Conservation (phyloP, 768 basidiomycete species). For the Wakefieldia striispora region DNA sequence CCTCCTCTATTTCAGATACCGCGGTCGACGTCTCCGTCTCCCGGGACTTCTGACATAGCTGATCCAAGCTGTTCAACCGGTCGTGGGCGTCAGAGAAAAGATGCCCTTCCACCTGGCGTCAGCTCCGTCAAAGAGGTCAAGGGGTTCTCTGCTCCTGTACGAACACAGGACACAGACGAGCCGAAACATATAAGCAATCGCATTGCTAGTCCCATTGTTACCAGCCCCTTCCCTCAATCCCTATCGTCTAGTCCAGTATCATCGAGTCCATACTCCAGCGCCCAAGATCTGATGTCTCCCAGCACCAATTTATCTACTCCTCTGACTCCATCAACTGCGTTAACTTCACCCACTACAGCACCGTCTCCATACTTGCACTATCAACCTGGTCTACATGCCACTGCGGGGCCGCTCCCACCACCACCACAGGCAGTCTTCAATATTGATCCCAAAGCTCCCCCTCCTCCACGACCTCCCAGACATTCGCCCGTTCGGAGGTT, state of each 20-base stretch:
- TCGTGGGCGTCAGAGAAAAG: constrained; percentile 31
- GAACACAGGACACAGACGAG: constrained; percentile 64
- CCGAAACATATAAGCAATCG: constrained; percentile 56
- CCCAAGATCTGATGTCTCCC: constrained; percentile 30
- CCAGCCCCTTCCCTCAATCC: constrained; percentile 42
- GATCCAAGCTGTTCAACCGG: constrained; percentile 31
- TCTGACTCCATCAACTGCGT: constrained; percentile 23
- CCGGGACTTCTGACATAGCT: constrained; percentile 29
- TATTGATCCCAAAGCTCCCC: constrained; percentile 46
- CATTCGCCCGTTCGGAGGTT: constrained; percentile 51
- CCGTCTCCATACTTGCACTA: constrained; percentile 53
- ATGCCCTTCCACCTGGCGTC: constrained; percentile 32
- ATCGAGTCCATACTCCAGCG: constrained; percentile 26
- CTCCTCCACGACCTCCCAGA: constrained; percentile 60
- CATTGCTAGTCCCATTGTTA: constrained; percentile 61
- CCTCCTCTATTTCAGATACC: constrained; percentile 38
- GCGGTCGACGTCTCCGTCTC: constrained; percentile 34
- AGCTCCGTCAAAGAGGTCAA: constrained; percentile 29
- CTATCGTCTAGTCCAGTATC: constrained; percentile 27
- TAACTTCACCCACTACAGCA: constrained; percentile 27
- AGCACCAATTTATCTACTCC: constrained; percentile 25
- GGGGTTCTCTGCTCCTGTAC: constrained; percentile 30
- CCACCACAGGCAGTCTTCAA: constrained; percentile 59
- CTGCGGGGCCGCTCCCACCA: constrained; percentile 69
- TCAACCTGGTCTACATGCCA: constrained; percentile 67